A percentile compares a stretch with the other conserved stretches of the same genome.
Conservation (phyloP, 2,329 filamentous ascomycete species). For the Phialophora verrucosa region DNA sequence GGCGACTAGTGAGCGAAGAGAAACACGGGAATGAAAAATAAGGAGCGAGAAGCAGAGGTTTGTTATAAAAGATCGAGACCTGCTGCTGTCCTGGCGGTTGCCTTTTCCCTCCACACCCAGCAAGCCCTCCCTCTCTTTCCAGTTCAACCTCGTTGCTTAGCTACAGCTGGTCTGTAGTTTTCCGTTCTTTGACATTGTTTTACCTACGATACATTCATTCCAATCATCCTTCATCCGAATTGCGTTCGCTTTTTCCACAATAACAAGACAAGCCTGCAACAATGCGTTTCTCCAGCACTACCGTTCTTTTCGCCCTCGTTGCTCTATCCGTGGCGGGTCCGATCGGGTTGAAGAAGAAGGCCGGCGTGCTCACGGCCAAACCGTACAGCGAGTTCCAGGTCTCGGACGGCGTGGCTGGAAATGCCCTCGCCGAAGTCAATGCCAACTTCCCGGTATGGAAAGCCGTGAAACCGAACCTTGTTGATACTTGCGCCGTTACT, state of each 20-base stretch:
- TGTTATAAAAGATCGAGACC: background rate
- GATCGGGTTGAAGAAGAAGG: conserved; percentile 18
- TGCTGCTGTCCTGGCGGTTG: background rate
- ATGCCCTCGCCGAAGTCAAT: conserved; percentile 60
- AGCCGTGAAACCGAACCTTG: too few species aligned
- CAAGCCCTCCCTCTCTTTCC: background rate
- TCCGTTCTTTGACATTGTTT: conserved; percentile 7
- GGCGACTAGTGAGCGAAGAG: background rate
- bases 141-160: conserved; percentile 1
- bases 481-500: background rate
- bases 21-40: background rate
- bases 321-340: conserved; percentile 29
- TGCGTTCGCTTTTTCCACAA: background rate
- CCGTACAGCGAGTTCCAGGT: conserved; percentile 32
- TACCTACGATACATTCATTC: background rate
- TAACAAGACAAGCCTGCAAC: background rate
- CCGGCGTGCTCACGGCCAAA: conserved; percentile 23
- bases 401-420: conserved; percentile 56
- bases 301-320: conserved; percentile 26
- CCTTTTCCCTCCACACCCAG: background rate
- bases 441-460: conserved; percentile 59
- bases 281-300: conserved; percentile 23
- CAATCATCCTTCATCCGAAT: background rate
- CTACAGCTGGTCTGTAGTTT: conserved; percentile 26
- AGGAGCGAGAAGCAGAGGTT: too few species aligned